Evolutionary conservation across 306 rosid genomes (phyloP).

Genomic region (Dalbergia cultrata): DNA sequence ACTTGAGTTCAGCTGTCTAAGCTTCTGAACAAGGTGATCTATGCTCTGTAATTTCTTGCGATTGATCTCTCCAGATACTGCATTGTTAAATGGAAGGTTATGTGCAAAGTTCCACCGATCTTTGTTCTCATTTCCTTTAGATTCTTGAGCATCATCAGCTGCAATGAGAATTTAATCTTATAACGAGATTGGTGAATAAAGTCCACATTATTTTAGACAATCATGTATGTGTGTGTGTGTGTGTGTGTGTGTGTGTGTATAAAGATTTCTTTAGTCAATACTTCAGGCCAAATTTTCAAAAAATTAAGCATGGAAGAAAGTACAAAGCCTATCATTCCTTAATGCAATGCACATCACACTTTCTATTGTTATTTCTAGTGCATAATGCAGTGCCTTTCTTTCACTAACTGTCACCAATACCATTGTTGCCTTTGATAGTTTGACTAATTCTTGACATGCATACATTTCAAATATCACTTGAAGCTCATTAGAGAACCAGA

Average conservation of each 20-base stretch:
- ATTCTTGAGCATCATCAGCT: conserved; percentile 64
- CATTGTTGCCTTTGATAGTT: neutral
- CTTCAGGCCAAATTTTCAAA: neutral
- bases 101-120: conserved; percentile 66
- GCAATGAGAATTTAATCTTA: conserved; percentile 48
- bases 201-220: neutral
- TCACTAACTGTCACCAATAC: neutral
- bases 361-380: neutral
- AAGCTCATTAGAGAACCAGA: conserved; percentile 14
- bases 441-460: conserved; percentile 6
- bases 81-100: conserved; percentile 47
- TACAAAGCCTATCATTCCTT: conserved; percentile 23
- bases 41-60: conserved; percentile 78
- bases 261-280: neutral
- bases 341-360: conserved; percentile 16
- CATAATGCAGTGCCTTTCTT: neutral
- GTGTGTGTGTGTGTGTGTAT: neutral
- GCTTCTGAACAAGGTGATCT: conserved; percentile 85
- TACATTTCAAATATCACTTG: conserved; percentile 1
- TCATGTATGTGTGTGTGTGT: neutral
- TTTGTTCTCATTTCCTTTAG: conserved; percentile 51
- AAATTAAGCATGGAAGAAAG: conserved; percentile 10
- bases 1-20: conserved; percentile 72
- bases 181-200: conserved; percentile 39
- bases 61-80: conserved; percentile 65